Base-by-base conservation (phyloP, 805 yeast genomes). In the Sungouiozyma intestinalis region DNA sequence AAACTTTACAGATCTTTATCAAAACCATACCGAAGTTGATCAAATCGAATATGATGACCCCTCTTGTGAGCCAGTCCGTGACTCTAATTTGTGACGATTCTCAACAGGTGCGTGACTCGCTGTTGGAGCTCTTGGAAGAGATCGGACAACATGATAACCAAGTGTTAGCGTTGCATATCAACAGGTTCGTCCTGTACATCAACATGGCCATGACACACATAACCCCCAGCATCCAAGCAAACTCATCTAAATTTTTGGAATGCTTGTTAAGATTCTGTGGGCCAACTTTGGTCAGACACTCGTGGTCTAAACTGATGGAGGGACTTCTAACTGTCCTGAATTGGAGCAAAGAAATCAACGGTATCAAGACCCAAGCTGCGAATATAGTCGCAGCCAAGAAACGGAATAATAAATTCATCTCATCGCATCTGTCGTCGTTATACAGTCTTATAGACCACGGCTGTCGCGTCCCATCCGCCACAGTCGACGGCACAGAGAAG, bases 201-300 rank as follows among this genome's bases (percentile, higher is more conserved):
- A 83, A 82, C 51, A 81, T 90, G 40, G 94, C 95, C 3, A 90
- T 92, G 96, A 83, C 97, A 15, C 97, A 92, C 58, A 82, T 92
- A 34, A 73, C 73, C 24, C 79, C 86, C 1, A 77, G 76, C 3
- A 78, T 92, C 20, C 73, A 95, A 42, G 74, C 76, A 36, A 87
- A 84, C 45, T 77, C 94, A 2, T 75, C 90, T 0, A 74, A 72
- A 44, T 84, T 82, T 51, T 63, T 88, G 19, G 67, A 71, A 33
- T 68, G 79, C 3, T 57, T 87, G 41, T 58, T 86, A n/a, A 66
- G 71, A 36, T 63, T 70, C 42, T 74, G 79, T 19, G 68, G 74
- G 2, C 72, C 68, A 35, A 68, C 81, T 6, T 60, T 85, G 11
- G 74, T 78, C 5, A 70, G 80, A 40, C 67, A 77, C 16, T 71